These are phyloP conservation scores for Pseudogymnoascus sp. DNA, from an alignment of 2,329 filamentous ascomycete genomes.

Conservation along the genomic window DNA sequence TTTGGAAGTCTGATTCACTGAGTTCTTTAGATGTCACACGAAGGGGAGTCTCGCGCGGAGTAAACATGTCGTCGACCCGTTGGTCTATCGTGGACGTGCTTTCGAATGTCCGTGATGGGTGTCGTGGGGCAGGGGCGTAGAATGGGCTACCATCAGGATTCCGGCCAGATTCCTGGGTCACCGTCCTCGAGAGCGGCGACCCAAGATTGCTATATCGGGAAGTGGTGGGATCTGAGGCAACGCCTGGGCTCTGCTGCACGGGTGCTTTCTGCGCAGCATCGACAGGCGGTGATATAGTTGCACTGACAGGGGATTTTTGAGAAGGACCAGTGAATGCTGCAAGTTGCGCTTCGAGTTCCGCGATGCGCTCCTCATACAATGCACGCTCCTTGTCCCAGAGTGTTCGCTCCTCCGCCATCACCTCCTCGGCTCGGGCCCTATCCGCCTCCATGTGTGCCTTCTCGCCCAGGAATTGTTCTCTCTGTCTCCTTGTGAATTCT, in stretches of 20 bases:
- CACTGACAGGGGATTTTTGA: background rate
- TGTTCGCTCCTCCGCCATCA: constrained; percentile 27
- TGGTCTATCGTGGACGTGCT: constrained; percentile 17
- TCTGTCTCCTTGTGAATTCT: constrained; percentile 24
- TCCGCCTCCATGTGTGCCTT: constrained; percentile 27
- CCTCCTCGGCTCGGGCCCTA: constrained; percentile 23
- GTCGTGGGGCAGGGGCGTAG: constrained; percentile 28
- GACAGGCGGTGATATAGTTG: background rate
- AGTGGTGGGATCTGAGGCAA: background rate
- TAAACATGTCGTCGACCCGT: constrained; percentile 24
- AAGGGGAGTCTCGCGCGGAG: constrained; percentile 23
- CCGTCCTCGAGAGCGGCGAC: constrained; percentile 1
- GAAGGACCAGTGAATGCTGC: constrained; percentile 8
- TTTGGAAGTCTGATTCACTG: constrained; percentile 25
- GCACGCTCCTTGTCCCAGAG: constrained; percentile 28
- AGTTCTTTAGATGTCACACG: constrained; percentile 26
- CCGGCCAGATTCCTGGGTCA: constrained; percentile 29
- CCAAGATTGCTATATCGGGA: background rate
- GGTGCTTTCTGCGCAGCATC: background rate
- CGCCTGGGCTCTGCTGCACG: background rate
- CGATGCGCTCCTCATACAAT: constrained; percentile 22
- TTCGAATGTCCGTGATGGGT: constrained; percentile 26
- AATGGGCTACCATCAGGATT: constrained; percentile 28
- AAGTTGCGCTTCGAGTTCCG: constrained; percentile 22
- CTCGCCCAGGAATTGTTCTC: constrained; percentile 26